These are phyloP conservation scores for Thraustochytrium sp. DNA, from an alignment of 352 stramenopile genomes.

Conservation along the genomic window DNA sequence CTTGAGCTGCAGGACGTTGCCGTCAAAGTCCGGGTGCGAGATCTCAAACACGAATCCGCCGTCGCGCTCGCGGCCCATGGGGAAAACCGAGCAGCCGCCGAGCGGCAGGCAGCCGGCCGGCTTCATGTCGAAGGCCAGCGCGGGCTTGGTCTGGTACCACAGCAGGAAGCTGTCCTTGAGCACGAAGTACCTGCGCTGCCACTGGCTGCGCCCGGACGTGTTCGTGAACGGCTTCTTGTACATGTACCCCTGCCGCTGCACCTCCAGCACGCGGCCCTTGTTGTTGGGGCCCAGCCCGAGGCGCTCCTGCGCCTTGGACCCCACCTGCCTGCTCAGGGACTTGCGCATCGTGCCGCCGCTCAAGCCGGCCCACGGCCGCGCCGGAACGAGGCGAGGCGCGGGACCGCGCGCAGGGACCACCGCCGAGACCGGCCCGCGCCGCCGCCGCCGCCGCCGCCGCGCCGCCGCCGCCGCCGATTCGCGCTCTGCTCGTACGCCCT, in stretches of 20 bases:
- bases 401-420: no score
- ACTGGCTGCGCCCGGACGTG: not conserved
- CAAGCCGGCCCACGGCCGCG: no score
- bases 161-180: constrained; percentile 45
- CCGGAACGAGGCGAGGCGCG: no score
- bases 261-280: constrained; percentile 33
- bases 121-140: constrained; percentile 28
- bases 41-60: constrained; percentile 40
- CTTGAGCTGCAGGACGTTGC: constrained; percentile 28
- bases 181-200: constrained; percentile 37
- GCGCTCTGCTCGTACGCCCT: no score
- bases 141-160: constrained; percentile 33
- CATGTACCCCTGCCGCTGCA: constrained; percentile 37
- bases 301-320: constrained; percentile 33
- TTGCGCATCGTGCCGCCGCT: constrained; percentile 33
- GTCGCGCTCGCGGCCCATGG: constrained; percentile 1
- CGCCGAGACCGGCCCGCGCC: no score
- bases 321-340: not conserved
- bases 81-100: constrained; percentile 34
- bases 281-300: constrained; percentile 28
- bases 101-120: constrained; percentile 33
- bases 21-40: constrained; percentile 43
- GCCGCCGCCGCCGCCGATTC: no score
- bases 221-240: constrained; percentile 38
- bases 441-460: no score